A percentile compares a stretch with the other conserved stretches of the same genome.
phyloP scores from a whole-genome alignment of 495 filamentous ascomycete genomes.

The Podospora bellae-mahoneyi region DNA sequence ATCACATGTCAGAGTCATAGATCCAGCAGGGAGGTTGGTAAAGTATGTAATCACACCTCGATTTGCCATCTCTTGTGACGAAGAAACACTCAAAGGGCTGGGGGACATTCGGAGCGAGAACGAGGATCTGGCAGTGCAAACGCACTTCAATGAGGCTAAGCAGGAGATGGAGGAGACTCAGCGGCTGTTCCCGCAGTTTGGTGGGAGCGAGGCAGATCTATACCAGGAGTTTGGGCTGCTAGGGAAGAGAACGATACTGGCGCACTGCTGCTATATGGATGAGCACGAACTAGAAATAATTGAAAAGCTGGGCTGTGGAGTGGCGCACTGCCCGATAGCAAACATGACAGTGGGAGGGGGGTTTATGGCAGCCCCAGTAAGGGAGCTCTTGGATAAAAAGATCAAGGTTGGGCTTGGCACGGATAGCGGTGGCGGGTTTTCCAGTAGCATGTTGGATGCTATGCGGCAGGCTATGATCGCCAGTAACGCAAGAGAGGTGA shows the following conservation, averaged over 20 bases:
- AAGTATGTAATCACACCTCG: constrained; percentile 59
- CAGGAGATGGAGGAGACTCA: constrained; percentile 53
- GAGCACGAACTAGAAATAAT: constrained; percentile 52
- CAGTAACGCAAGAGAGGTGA: constrained; percentile 51
- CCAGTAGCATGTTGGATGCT: constrained; percentile 54
- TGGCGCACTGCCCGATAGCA: constrained; percentile 62
- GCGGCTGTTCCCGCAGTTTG: constrained; percentile 51
- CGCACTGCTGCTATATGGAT: constrained; percentile 60
- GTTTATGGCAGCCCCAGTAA: constrained; percentile 59
- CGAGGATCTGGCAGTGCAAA: constrained; percentile 57
- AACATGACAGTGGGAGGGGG: constrained; percentile 61
- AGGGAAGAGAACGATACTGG: constrained; percentile 55
- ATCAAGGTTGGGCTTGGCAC: constrained; percentile 67
- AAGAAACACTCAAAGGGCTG: constrained; percentile 50
- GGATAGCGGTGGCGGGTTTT: constrained; percentile 64
- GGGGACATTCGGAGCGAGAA: constrained; percentile 50
- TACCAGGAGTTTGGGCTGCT: constrained; percentile 55
- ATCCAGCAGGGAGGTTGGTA: constrained; percentile 46
- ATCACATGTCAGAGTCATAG: constrained; percentile 40
- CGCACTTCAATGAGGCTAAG: constrained; percentile 61
- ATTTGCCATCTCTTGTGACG: constrained; percentile 59
- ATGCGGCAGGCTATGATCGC: constrained; percentile 62
- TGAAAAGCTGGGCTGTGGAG: constrained; percentile 48
- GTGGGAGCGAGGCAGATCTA: constrained; percentile 50
- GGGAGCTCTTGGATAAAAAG: constrained; percentile 53